Conservation (phyloP, 2,329 filamentous ascomycete genomes). For the Gyromitra esculenta region DNA sequence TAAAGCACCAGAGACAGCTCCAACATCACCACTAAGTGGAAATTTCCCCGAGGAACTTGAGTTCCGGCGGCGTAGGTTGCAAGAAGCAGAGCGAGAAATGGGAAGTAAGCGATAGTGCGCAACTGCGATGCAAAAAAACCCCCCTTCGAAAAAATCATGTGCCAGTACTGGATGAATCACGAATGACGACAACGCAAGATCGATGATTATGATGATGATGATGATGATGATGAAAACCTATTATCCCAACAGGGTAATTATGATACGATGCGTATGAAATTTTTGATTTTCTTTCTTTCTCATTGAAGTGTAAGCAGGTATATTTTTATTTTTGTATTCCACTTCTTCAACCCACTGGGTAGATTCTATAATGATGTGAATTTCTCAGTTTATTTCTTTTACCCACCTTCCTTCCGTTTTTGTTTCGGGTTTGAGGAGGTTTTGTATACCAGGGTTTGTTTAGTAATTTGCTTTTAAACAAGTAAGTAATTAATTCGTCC, state of each 20-base stretch:
- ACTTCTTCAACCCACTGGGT: not conserved
- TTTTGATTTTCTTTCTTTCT: slow-evolving; percentile 3
- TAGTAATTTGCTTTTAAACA: not conserved
- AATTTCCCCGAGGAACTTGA: slow-evolving; percentile 51
- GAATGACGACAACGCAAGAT: slow-evolving; percentile 18
- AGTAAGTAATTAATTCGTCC: not conserved
- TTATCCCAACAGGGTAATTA: slow-evolving; percentile 22
- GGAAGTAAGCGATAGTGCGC: slow-evolving; percentile 32
- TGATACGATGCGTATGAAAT: slow-evolving; percentile 26
- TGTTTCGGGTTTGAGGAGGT: not conserved
- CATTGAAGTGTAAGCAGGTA: slow-evolving; percentile 22
- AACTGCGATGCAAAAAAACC: not conserved
- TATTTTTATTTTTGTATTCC: slow-evolving; percentile 34
- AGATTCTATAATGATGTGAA: slow-evolving; percentile 35
- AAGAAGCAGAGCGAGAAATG: slow-evolving; percentile 48
- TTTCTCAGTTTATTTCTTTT: slow-evolving; percentile 10
- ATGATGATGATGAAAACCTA: slow-evolving; percentile 19
- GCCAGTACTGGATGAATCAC: not conserved
- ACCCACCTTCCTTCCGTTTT: slow-evolving; percentile 25
- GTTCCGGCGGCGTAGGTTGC: slow-evolving; percentile 45
- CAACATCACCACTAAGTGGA: slow-evolving; percentile 49
- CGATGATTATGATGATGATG: slow-evolving; percentile 21
- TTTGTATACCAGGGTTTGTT: slow-evolving; percentile 14
- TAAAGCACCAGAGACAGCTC: slow-evolving; percentile 48
- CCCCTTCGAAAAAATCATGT: no score